Conservation (phyloP, 768 basidiomycete species). For the Tricholoma saponaceum region DNA sequence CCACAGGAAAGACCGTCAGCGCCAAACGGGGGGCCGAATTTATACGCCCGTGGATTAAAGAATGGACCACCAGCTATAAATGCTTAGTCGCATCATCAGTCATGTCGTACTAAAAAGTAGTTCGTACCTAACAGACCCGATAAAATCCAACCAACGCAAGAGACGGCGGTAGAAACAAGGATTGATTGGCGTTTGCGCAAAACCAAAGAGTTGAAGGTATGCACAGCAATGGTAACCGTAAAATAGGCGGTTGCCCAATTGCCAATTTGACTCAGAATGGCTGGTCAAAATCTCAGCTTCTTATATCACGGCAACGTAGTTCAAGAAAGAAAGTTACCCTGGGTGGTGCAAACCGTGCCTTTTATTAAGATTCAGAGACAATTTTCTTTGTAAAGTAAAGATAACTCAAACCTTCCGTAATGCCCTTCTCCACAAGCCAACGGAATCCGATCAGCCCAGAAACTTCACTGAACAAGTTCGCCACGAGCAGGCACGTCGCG, state of each 20-base stretch:
- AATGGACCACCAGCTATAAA: slow-evolving; percentile 33
- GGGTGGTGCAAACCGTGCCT: slow-evolving; percentile 51
- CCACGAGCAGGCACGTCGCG: slow-evolving; percentile 56
- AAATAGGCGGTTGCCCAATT: slow-evolving; percentile 62
- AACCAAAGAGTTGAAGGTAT: slow-evolving; percentile 65
- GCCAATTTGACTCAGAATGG: slow-evolving; percentile 55
- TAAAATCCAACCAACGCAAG: slow-evolving; percentile 51
- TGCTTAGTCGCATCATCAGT: background rate
- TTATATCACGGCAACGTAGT: background rate
- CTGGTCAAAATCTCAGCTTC: slow-evolving; percentile 26
- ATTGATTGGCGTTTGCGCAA: slow-evolving; percentile 49
- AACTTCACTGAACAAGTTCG: slow-evolving; percentile 48
- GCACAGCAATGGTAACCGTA: slow-evolving; percentile 57
- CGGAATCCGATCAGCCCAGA: slow-evolving; percentile 51
- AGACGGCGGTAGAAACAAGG: slow-evolving; percentile 39
- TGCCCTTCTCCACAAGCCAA: slow-evolving; percentile 43
- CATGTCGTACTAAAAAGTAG: background rate
- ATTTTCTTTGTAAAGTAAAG: background rate
- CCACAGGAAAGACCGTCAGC: slow-evolving; percentile 49
- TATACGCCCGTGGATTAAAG: slow-evolving; percentile 15
- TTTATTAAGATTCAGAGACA: slow-evolving; percentile 2
- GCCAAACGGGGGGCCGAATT: slow-evolving; percentile 44
- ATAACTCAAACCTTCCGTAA: slow-evolving; percentile 42
- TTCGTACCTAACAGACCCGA: slow-evolving; percentile 47
- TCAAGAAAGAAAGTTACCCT: slow-evolving; percentile 42